Base-by-base conservation (phyloP, 257 asterid species). In the Solanum chmielewskii region DNA sequence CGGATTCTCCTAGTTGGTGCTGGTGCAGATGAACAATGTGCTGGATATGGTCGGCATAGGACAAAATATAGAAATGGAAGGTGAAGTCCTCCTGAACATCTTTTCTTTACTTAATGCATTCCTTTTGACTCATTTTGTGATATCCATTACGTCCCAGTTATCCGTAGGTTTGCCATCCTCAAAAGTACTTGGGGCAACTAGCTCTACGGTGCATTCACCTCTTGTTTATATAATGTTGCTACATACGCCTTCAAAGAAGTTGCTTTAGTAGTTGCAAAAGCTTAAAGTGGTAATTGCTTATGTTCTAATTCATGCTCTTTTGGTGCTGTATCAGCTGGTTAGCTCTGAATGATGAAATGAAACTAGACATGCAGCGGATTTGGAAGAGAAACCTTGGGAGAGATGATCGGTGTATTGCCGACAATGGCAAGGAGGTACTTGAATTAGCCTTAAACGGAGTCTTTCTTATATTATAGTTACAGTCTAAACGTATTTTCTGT, bases 1-100 rank as follows among this genome's bases (percentile, higher is more conserved):
- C 93, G 97, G 92, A 91, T 95, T 93, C 98, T 97, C 16, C 90
- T 97, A 74, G 97, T 95, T 90, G 99, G 99, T 86, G 87, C 99
- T 89, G 99, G 99, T 86, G 99, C 99, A 74, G 99, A 97, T 76
- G 99, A 97, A 86, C 99, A 97, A 81, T 97, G 99, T 92, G 99
- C 98, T 59, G 99, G 99, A 78, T 95, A 97, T 91, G 99, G 99
- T 81, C 98, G 99, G 78, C 98, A 97, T 83, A 94, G 86, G 93
- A 97, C 99, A 77, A 97, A 94, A 91, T 97, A 89, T 90, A 93
- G 95, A 92, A 91, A 93, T 59, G 93, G 90, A 91, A 95, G 98
- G 98, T 96, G 83, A 56, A 62, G 74, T 66, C 64, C 76, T 86
- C 42, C 42, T 75, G 12, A 78, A 45, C 27, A 16, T 27, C 66